These are phyloP conservation scores for Elaeis oleifera DNA, from an alignment of 202 grass and related monocot genomes.

Conservation along the genomic window DNA sequence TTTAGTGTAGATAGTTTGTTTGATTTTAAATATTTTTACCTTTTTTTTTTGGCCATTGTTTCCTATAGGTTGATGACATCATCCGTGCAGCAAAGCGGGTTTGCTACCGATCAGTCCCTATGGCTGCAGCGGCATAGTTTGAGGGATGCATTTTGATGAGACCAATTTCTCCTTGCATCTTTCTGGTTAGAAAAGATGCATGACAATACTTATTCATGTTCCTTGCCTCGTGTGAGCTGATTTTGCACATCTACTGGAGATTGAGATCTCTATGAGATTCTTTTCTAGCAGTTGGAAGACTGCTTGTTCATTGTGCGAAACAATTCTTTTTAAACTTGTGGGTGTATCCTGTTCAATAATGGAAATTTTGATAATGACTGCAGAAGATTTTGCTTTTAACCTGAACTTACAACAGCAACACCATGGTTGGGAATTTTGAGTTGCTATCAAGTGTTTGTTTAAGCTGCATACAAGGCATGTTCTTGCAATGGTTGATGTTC, in stretches of 20 bases:
- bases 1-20: too few species aligned
- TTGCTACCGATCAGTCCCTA: conserved; percentile 65
- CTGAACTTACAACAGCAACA: too few species aligned
- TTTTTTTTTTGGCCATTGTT: not conserved
- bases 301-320: not conserved
- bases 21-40: too few species aligned
- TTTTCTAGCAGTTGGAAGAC: conserved; percentile 41
- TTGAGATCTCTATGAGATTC: not conserved
- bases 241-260: conserved; percentile 36
- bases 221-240: conserved; percentile 29
- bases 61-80: conserved; percentile 73
- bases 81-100: conserved; percentile 78
- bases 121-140: conserved; percentile 67
- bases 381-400: too few species aligned
- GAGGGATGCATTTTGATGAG: not conserved
- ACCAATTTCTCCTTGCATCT: conserved; percentile 1
- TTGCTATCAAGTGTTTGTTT: too few species aligned
- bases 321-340: too few species aligned
- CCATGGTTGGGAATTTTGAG: too few species aligned
- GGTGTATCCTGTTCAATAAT: too few species aligned
- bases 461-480: too few species aligned
- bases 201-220: conserved; percentile 6
- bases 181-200: conserved; percentile 1
- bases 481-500: too few species aligned
- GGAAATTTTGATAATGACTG: too few species aligned